Conservation (phyloP, 768 basidiomycete species). For the Russula compacta region DNA sequence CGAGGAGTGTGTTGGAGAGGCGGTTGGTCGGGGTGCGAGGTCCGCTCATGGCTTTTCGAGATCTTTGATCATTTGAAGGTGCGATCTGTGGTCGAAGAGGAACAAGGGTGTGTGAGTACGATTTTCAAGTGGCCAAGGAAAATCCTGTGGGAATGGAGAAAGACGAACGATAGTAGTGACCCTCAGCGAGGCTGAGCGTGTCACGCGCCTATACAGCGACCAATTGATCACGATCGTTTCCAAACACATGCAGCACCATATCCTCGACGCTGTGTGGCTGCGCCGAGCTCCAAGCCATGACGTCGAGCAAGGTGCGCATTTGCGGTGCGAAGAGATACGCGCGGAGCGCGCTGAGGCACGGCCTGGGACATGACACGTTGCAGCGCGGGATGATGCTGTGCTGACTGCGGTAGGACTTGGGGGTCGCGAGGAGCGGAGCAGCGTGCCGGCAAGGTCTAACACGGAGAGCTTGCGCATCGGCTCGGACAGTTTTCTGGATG, state of each 20-base stretch:
- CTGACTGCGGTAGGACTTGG: background rate
- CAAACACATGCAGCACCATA: slow-evolving; percentile 64
- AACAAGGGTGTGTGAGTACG: background rate
- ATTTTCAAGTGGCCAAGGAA: slow-evolving; percentile 17
- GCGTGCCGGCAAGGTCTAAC: slow-evolving; percentile 68
- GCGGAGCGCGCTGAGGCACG: slow-evolving; percentile 54
- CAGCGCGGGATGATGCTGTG: slow-evolving; percentile 4
- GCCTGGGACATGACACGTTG: slow-evolving; percentile 48
- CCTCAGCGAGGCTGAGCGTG: slow-evolving; percentile 53
- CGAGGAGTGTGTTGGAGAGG: background rate
- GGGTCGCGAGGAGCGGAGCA: slow-evolving; percentile 44
- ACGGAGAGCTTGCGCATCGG: slow-evolving; percentile 57
- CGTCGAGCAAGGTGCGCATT: slow-evolving; percentile 62
- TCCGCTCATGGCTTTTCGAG: slow-evolving; percentile 58
- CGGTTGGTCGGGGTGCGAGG: slow-evolving; percentile 21
- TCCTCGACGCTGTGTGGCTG: slow-evolving; percentile 69
- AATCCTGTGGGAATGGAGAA: background rate
- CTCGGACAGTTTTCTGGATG: slow-evolving; percentile 25
- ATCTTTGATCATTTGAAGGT: slow-evolving; percentile 60
- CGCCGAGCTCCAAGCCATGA: slow-evolving; percentile 86
- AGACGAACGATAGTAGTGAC: no score
- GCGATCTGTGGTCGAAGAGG: slow-evolving; percentile 13
- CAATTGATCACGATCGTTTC: slow-evolving; percentile 32
- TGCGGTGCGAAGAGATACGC: slow-evolving; percentile 52
- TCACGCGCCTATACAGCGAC: slow-evolving; percentile 73